phyloP scores from a whole-genome alignment of 2,329 filamentous ascomycete genomes.

The Fusarium devonianum region DNA sequence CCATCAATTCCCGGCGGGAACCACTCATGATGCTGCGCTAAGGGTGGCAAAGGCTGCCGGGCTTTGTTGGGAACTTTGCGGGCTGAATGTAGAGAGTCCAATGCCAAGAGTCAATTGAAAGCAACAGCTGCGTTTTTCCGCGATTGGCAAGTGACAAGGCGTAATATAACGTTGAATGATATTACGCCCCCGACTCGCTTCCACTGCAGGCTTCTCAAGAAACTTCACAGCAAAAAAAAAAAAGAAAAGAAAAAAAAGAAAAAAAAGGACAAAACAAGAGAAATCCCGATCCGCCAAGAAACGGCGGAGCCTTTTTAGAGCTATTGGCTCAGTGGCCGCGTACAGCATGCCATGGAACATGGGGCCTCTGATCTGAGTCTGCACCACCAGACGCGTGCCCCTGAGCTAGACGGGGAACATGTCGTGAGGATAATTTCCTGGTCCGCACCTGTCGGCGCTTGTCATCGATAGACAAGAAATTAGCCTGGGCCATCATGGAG shows the following conservation, averaged over 20 bases:
- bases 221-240: too few species aligned
- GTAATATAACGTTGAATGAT: too few species aligned
- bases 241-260: too few species aligned
- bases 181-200: too few species aligned
- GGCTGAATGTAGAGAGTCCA: constrained; percentile 1
- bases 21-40: too few species aligned
- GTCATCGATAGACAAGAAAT: constrained; percentile 27
- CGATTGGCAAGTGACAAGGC: constrained; percentile 6
- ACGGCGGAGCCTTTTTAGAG: too few species aligned
- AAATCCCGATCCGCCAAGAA: too few species aligned
- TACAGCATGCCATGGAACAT: constrained; percentile 28
- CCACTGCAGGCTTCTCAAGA: too few species aligned
- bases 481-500: constrained; percentile 26
- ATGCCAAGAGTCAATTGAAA: constrained; percentile 1
- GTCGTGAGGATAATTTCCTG: constrained; percentile 25
- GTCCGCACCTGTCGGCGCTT: constrained; percentile 19
- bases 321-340: constrained; percentile 17
- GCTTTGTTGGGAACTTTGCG: too few species aligned
- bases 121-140: not conserved
- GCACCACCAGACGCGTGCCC: constrained; percentile 23
- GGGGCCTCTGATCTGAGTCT: constrained; percentile 12
- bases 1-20: constrained; percentile 7
- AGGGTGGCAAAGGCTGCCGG: not conserved
- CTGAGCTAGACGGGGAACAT: constrained; percentile 30
- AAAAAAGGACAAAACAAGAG: too few species aligned